These are phyloP conservation scores for Hymenochaete sp. DNA, from an alignment of 1,284 basidiomycete species.

Conservation along the genomic window DNA sequence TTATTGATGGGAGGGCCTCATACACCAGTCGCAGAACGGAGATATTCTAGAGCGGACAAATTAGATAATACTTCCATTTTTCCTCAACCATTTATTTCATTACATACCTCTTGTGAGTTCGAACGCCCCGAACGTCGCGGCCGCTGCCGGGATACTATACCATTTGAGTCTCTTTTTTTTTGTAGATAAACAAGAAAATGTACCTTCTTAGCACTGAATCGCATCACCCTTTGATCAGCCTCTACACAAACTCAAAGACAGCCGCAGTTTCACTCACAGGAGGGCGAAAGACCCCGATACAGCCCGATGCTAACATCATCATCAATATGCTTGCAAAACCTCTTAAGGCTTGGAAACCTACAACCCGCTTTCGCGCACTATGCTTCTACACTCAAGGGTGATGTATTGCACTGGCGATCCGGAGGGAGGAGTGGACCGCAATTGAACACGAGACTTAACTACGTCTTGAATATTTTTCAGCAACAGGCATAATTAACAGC, in stretches of 20 bases:
- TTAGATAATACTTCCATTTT: too few species aligned
- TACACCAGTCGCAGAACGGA: too few species aligned
- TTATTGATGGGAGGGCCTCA: too few species aligned
- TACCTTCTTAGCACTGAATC: conserved; percentile 51
- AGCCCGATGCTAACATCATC: conserved; percentile 46
- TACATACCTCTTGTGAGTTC: conserved; percentile 70
- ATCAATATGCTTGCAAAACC: conserved; percentile 1
- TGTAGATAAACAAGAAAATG: conserved; percentile 15
- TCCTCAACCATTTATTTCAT: too few species aligned
- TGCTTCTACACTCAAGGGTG: conserved; percentile 52
- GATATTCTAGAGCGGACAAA: too few species aligned
- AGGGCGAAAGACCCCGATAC: conserved; percentile 67
- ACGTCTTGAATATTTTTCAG: conserved; percentile 49
- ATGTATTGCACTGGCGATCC: conserved; percentile 82
- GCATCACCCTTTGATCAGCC: conserved; percentile 3
- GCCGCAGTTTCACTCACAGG: conserved; percentile 36
- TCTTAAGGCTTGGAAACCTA: conserved; percentile 35
- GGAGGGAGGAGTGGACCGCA: conserved; percentile 66
- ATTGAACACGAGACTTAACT: conserved; percentile 84
- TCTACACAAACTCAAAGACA: conserved; percentile 1
- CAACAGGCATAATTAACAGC: background rate
- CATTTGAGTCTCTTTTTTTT: background rate
- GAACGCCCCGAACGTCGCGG: conserved; percentile 86
- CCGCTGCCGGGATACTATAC: conserved; percentile 79
- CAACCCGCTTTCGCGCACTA: conserved; percentile 71